Evolutionary conservation across 371 early-diverging fungal genomes (phyloP).

Genomic region (Dinochytrium kinnereticum): DNA sequence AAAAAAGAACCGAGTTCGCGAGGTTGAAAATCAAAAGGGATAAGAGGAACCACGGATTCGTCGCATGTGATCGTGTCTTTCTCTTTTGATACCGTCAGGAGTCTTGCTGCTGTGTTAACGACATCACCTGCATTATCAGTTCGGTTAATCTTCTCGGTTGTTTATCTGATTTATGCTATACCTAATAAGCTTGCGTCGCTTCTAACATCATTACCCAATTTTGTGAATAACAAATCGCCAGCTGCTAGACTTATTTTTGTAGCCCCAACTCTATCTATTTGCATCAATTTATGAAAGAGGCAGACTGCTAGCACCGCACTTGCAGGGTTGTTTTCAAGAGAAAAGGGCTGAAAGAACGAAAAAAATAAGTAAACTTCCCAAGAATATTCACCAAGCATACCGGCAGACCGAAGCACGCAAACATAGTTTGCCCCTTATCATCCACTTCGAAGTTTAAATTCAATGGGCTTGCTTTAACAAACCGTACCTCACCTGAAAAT

Average conservation of each 20-base stretch:
- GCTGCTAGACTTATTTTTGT: neutral
- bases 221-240: constrained; percentile 10
- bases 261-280: neutral
- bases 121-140: constrained; percentile 1
- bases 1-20: neutral
- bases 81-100: neutral
- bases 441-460: constrained; percentile 4
- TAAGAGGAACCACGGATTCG: neutral
- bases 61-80: neutral
- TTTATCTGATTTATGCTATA: neutral
- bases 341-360: no score
- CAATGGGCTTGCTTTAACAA: neutral
- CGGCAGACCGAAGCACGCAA: constrained; percentile 16
- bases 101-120: constrained; percentile 8
- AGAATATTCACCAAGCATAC: no score
- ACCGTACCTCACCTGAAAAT: neutral
- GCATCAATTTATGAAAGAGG: neutral
- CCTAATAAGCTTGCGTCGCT: constrained; percentile 8
- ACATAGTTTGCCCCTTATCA: constrained; percentile 11
- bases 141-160: neutral
- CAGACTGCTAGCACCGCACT: neutral
- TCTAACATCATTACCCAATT: constrained; percentile 1
- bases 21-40: neutral
- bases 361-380: no score
- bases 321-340: neutral